Percentiles rank a stretch among this genome's conserved stretches.
Evolutionary conservation across 2,329 filamentous ascomycete genomes (phyloP).

Genomic region (Allantophomopsis lycopodina): DNA sequence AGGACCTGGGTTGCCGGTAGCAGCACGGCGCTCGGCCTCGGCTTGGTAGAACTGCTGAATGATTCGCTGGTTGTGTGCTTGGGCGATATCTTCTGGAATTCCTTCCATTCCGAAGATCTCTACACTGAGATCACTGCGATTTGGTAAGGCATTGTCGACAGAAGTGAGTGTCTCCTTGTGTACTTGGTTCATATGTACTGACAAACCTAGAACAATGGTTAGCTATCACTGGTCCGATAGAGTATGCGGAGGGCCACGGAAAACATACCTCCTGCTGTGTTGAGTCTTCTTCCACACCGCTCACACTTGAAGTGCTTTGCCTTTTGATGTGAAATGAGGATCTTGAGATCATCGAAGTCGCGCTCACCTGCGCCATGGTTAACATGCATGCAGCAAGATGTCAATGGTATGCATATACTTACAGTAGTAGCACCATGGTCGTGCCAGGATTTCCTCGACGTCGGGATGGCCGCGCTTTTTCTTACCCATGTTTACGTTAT

Average conservation of each 20-base stretch:
- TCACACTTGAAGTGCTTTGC: constrained; percentile 99
- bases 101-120: constrained; percentile 99
- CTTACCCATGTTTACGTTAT: constrained; percentile 48
- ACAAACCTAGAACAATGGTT: constrained; percentile 49
- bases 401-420: constrained; percentile 8
- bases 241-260: constrained; percentile 4
- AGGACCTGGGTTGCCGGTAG: constrained; percentile 72
- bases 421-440: constrained; percentile 99
- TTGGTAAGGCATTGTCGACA: constrained; percentile 86
- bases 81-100: constrained; percentile 72
- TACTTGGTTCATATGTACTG: constrained; percentile 95
- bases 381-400: constrained; percentile 1
- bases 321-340: constrained; percentile 93
- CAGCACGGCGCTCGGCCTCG: constrained; percentile 67
- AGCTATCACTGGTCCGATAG: constrained; percentile 1
- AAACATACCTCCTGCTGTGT: constrained; percentile 81
- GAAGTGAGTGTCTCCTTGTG: constrained; percentile 83
- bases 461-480: constrained; percentile 80
- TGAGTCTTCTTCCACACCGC: constrained; percentile 72
- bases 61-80: constrained; percentile 77
- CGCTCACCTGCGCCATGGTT: constrained; percentile 49
- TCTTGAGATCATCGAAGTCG: constrained; percentile 95
- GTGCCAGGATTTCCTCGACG: constrained; percentile 73
- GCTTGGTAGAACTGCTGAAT: constrained; percentile 74
- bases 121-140: constrained; percentile 72